Base-by-base conservation (phyloP, 1,284 basidiomycete genomes). In the Ceratobasidium sp. region DNA sequence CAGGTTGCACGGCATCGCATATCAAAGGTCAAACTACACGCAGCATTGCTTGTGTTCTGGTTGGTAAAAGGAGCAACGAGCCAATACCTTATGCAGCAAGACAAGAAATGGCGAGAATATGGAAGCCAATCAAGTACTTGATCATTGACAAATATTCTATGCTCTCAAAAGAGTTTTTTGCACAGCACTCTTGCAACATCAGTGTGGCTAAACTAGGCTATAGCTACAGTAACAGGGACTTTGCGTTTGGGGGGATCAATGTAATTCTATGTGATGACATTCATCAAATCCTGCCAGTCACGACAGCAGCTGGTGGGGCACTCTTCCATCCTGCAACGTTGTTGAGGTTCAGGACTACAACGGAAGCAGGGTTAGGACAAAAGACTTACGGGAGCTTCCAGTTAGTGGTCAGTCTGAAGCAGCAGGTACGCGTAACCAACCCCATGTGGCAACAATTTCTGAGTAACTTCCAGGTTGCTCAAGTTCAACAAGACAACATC, bases 251-350 rank as follows among this genome's bases (percentile, higher is more conserved):
- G 0, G 85, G 85, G 0, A 62, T 77, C 0, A 85, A 81, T 0
- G 85, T 87, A 0, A 82, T 87, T 0, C 79, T 83, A 1, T 79
- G 87, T 23, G 79, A 79, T 17, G 81, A 87, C 74, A 86, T 87
- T 76, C 81, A 33, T 2, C 33, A 33, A 33, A 33, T 33, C 33
- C 33, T 33, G 33, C 33, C 33, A 33, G 33, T 33, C 33, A 33
- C 33, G 33, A 33, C 33, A 33, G 4, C 33, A 33, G 33, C 33
- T 33, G 33, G 33, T 33, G 33, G 33, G 33, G 33, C 33, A 33
- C 33, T 33, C 33, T 33, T 33, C 33, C 33, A 33, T 33, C 33
- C 33, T 33, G 33, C 33, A 33, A 33, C 33, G 33, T 33, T 33
- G 33, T 33, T 33, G 33, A 33, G 33, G 33, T 33, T 33, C 33